Evolutionary conservation across 345 rosid genomes (phyloP), one percentile per base, ranked within the genome.

Genomic region (Anastatica hierochuntica): DNA sequence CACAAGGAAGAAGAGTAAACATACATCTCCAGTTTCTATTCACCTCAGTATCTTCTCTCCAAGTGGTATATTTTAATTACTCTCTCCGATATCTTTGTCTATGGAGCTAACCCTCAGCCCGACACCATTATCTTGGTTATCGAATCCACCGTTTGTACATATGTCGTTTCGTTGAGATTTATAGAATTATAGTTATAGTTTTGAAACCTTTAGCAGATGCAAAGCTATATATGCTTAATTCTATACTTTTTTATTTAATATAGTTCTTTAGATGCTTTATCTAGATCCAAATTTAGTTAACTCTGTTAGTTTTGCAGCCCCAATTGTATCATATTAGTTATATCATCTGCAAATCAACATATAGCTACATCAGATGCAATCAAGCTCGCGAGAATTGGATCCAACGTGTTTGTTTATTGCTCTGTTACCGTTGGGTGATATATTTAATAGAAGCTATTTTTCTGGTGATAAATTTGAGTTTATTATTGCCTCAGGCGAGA

Each of bases 321-420:
- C 41, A 90, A 87, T 53, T 72, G 84, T 63, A 52, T 90, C 72
- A 90, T 90, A 62, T 75, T 90, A 33, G 98, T 96, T 13, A 87
- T 87, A 75, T 80, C 98, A 48, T 96, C 98, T 35, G 98, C 98
- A 21, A 90, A 90, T 71, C 96, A 90, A 70, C 96, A 90, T 61
- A 82, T 90, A 14, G 98, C 98, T 4, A 87, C 98, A 10, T 90
- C 98, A 0, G 98, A 90, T 78, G 96, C 98, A 24, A 90, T 90
- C 56, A 87, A 84, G 62, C 85, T 87, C 33, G 73, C 94, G 0
- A 75, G 96, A 87, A 72, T 96, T 87, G 31, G 98, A 90, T 76
- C 92, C 96, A 43, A 12, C 83, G 38, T 96, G 98, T 87, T 56
- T 58, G 19, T 45, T 37, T 27, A 2, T 29, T 65, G 11, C 16